Base-by-base conservation (phyloP, 1,284 basidiomycete genomes). In the Ceratobasidium sp. region DNA sequence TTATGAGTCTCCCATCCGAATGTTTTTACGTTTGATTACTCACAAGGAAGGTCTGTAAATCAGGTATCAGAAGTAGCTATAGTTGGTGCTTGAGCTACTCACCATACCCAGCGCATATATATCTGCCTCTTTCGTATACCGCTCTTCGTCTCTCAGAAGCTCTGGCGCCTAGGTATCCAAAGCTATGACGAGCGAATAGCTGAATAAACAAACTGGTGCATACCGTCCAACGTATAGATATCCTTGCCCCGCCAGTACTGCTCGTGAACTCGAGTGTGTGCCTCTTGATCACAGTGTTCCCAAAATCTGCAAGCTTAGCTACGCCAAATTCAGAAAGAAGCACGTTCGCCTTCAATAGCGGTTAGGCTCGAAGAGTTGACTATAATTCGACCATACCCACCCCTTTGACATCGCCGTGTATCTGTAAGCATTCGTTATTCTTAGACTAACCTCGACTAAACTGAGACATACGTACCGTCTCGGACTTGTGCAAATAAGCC, bases 91-190 rank as follows among this genome's bases (percentile, higher is more conserved):
- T 60, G 26, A 63, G 1, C 28, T 13, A 60, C 58, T 60, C 9
- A 51, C 44, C 66, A 68, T 68, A 13, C 66, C 66, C 39, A 68
- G 44, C 44, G 66, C 66, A 68, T 68, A 68, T 10, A 68, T 26
- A 49, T 68, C 66, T 7, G 20, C 13, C 7, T 5, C 12, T 39
- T 60, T 39, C 1, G 15, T 60, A n/a, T 15, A 13, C 13, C 1
- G 28, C 13, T 2, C 10, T 3, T 60, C 58, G 3, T 13, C 58
- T 4, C 13, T 60, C 1, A 60, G 23, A 3, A 60, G 2, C n/a
- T 60, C 58, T 20, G 58, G 58, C 2, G 58, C n/a, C 58, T 60
- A 26, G 13, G 23, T 67, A 18, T 42, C 28, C 15, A 23, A 13
- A 23, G 9, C 2, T 56, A 13, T n/a, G 55, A 3, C 9, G 55